Base-by-base conservation (phyloP, 441 rosid species). In the Aleurites moluccanus region DNA sequence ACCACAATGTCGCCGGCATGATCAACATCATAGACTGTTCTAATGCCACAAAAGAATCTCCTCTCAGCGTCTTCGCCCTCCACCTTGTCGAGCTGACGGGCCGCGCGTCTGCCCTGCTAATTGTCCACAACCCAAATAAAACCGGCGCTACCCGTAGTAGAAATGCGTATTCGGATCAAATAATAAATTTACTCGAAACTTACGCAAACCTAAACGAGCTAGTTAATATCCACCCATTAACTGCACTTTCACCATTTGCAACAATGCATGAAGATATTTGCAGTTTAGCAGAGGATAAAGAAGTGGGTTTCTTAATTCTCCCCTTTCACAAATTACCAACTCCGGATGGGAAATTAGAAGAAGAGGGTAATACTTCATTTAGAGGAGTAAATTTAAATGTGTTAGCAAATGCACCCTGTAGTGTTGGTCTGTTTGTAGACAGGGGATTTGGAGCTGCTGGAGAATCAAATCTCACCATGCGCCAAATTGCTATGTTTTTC, bases 191-290 rank as follows among this genome's bases (percentile, higher is more conserved):
- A 0, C 67, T 86, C 7, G 78, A 78, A 40, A 72, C 78, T 35
- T 83, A 71, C 15, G 75, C 76, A 15, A 67, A 21, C 38, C 77
- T 77, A 1, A 67, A 73, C 30, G 71, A 73, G 0, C 64, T 42
- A 27, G 77, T 80, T 35, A 8, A 45, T 18, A 67, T 82, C 14
- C 74, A 81, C 14, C 67, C 69, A 3, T 45, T 85, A 28, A 86
- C 85, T 1, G 71, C 81, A 14, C 4, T 83, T 23, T 83, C 87
- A 4, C 85, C 83, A 0, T 78, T 81, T 59, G 47, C 77, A 0
- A 76, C 84, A 18, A 89, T 89, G 90, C 84, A 80, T 42, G 86
- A 86, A 55, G 93, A 86, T 57, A 72, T 86, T 11, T 85, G 90
- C 76, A 65, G 75, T 56, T 72, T 85, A 10, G 90, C 90, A 6